Evolutionary conservation across 306 rosid species (phyloP).

Genomic region (Mucuna pruriens): DNA sequence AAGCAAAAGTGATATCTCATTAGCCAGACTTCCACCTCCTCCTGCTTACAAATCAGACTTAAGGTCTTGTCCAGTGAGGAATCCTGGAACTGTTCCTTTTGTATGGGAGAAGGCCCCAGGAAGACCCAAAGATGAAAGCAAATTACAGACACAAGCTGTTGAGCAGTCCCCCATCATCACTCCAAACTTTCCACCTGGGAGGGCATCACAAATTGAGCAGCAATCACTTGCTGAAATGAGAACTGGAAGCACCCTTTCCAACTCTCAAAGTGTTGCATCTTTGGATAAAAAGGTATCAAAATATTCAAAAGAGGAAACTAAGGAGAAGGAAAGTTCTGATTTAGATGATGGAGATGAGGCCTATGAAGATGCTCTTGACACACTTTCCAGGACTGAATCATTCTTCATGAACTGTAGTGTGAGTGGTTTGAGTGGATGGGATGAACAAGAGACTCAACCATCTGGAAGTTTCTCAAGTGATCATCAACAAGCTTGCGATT

Average conservation of each 20-base stretch:
- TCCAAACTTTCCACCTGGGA: slow-evolving; percentile 82
- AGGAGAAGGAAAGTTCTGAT: slow-evolving; percentile 44
- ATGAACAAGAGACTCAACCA: slow-evolving; percentile 53
- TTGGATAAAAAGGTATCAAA: slow-evolving; percentile 38
- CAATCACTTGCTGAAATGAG: slow-evolving; percentile 38
- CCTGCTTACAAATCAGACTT: slow-evolving; percentile 76
- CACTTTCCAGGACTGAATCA: slow-evolving; percentile 81
- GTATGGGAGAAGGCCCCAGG: slow-evolving; percentile 90
- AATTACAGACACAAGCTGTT: slow-evolving; percentile 28
- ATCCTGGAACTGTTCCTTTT: slow-evolving; percentile 85
- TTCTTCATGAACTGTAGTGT: slow-evolving; percentile 71
- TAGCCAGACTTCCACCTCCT: slow-evolving; percentile 53
- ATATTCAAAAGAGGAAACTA: slow-evolving; percentile 36
- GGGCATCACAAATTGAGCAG: slow-evolving; percentile 50
- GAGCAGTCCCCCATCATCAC: slow-evolving; percentile 43
- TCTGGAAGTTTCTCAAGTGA: slow-evolving; percentile 57
- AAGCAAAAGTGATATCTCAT: slow-evolving; percentile 50
- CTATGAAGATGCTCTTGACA: slow-evolving; percentile 68
- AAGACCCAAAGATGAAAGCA: slow-evolving; percentile 72
- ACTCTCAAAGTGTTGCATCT: slow-evolving; percentile 38
- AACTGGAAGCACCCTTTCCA: slow-evolving; percentile 40
- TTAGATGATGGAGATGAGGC: slow-evolving; percentile 68
- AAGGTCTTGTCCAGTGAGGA: slow-evolving; percentile 77
- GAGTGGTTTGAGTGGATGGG: slow-evolving; percentile 71
- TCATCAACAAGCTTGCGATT: slow-evolving; percentile 58